Evolutionary conservation across 139 green algal species (phyloP).

Genomic region (Pleodorina starrii): DNA sequence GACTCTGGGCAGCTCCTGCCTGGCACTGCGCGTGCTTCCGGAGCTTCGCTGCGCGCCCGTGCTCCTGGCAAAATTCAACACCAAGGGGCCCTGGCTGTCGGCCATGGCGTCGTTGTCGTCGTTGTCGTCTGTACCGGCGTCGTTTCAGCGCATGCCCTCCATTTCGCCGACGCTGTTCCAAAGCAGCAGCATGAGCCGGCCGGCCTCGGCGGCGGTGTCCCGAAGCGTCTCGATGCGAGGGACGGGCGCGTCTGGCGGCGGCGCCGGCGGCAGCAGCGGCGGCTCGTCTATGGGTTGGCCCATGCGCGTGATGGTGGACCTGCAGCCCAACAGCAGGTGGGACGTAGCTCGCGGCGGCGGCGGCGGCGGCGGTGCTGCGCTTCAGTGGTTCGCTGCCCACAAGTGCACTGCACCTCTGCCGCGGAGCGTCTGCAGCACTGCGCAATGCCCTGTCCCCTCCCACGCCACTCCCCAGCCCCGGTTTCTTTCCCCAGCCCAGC

Average conservation of each 20-base stretch:
- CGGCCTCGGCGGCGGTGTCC: neutral
- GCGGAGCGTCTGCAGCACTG: too few relatives aligned
- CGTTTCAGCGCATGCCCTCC: neutral
- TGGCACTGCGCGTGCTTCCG: slow-evolving; percentile 45
- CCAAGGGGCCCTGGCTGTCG: slow-evolving; percentile 47
- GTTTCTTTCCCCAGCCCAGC: too few relatives aligned
- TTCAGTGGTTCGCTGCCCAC: too few relatives aligned
- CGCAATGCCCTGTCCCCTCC: too few relatives aligned
- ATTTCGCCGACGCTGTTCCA: neutral
- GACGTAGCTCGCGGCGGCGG: too few relatives aligned
- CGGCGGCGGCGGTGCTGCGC: too few relatives aligned
- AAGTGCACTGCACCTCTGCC: too few relatives aligned
- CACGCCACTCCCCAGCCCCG: too few relatives aligned
- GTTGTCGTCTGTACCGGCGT: neutral
- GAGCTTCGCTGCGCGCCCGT: slow-evolving; percentile 52
- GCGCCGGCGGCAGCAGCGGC: neutral
- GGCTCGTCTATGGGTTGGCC: neutral
- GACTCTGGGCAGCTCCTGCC: neutral
- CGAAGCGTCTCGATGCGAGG: neutral
- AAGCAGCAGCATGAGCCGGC: neutral
- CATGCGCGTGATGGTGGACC: slow-evolving; percentile 61
- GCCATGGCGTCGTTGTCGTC: neutral
- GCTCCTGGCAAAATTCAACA: slow-evolving; percentile 62
- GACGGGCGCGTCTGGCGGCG: neutral
- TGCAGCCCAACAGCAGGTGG: slow-evolving; percentile 53